phyloP scores from a whole-genome alignment of 495 filamentous ascomycete species.

The Aspergillus asperescens region DNA sequence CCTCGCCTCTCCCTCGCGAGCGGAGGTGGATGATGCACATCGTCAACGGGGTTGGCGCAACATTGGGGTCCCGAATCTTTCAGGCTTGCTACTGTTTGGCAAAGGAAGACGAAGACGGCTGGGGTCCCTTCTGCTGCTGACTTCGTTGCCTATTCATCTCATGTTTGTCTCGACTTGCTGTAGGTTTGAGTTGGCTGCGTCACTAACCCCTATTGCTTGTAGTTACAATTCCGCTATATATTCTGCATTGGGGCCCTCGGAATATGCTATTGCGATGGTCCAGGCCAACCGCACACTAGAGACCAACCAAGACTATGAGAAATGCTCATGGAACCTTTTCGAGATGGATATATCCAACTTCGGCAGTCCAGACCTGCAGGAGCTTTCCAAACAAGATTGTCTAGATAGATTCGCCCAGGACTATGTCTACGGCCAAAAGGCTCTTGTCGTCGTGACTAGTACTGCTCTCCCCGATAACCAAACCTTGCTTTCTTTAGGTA shows the following conservation, averaged over 20 bases:
- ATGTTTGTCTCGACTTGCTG: constrained; percentile 1
- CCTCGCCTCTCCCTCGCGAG: constrained; percentile 6
- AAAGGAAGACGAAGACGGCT: neutral
- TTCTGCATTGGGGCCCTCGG: neutral
- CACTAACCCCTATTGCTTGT: neutral
- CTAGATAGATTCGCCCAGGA: constrained; percentile 1
- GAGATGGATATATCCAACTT: neutral
- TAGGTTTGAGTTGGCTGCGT: too few species aligned
- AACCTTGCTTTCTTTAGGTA: too few species aligned
- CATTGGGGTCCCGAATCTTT: constrained; percentile 1
- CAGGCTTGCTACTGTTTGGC: neutral
- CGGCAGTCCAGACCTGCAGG: neutral
- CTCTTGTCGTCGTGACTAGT: neutral
- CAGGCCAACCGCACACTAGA: neutral
- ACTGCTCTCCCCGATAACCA: too few species aligned
- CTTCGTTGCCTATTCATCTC: constrained; percentile 11
- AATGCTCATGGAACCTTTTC: neutral
- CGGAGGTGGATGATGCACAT: constrained; percentile 8
- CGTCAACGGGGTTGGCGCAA: neutral
- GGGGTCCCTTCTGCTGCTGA: neutral
- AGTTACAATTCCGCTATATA: constrained; percentile 13
- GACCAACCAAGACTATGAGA: too few species aligned
- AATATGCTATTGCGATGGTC: neutral
- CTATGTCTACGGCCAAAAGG: neutral
- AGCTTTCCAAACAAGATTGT: constrained; percentile 1